These are phyloP conservation scores for Sistotremastrum niveocremeum DNA, from an alignment of 768 basidiomycete genomes.

Conservation along the genomic window DNA sequence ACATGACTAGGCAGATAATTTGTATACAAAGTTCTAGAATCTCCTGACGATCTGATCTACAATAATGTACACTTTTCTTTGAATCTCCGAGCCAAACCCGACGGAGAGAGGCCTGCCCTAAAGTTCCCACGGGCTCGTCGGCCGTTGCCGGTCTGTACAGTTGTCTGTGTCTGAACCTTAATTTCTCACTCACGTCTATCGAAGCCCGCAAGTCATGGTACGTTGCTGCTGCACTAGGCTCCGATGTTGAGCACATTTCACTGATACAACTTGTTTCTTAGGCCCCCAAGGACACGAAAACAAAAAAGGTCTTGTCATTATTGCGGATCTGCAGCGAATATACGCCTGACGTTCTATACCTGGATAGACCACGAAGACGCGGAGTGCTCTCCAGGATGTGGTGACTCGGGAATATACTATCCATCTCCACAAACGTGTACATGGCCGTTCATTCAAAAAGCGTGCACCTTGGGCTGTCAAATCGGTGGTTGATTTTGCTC, in stretches of 20 bases:
- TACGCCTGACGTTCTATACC: neutral
- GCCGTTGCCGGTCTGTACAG: no score
- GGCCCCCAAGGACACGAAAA: constrained; percentile 5
- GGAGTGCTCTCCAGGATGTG: constrained; percentile 95
- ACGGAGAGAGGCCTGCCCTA: no score
- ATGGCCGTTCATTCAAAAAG: constrained; percentile 93
- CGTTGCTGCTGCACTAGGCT: neutral
- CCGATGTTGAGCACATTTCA: neutral
- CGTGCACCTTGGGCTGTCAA: constrained; percentile 95
- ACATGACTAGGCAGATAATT: no score
- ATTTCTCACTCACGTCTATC: constrained; percentile 24
- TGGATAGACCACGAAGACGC: constrained; percentile 62
- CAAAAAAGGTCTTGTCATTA: constrained; percentile 3
- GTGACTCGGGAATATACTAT: constrained; percentile 98
- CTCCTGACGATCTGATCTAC: no score
- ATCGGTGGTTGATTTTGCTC: constrained; percentile 82
- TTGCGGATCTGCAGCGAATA: neutral
- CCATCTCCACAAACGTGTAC: constrained; percentile 90
- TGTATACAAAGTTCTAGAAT: no score
- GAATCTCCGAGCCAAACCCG: no score
- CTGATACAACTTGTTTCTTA: constrained; percentile 2
- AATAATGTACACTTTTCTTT: no score
- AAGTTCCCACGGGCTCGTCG: no score
- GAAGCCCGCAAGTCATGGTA: constrained; percentile 27
- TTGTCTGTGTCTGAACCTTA: no score